phyloP scores from a whole-genome alignment of 371 early-diverging fungal genomes.

The Mycotypha africana region DNA sequence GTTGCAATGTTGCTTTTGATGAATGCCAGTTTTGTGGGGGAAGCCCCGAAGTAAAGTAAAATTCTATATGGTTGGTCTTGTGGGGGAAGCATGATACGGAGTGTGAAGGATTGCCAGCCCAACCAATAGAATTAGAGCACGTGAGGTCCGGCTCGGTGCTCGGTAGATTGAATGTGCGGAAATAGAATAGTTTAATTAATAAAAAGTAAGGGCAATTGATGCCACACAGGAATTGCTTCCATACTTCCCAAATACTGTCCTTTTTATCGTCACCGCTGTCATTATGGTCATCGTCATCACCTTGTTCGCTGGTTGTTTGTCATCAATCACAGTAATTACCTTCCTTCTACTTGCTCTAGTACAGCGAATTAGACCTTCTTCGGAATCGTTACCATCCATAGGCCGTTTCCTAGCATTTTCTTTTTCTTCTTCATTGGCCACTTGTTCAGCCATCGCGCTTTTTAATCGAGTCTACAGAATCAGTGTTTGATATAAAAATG shows the following conservation, averaged over 20 bases:
- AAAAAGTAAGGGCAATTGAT: conserved; percentile 13
- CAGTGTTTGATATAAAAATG: conserved; percentile 8
- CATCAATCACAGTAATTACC: conserved; percentile 2
- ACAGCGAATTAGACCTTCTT: conserved; percentile 6
- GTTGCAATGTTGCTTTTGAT: too few species aligned
- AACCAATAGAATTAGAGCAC: too few species aligned
- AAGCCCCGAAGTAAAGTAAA: too few species aligned
- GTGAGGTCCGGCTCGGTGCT: too few species aligned
- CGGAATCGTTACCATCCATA: conserved; percentile 7
- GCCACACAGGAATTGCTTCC: conserved; percentile 13
- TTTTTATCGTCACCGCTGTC: conserved; percentile 13
- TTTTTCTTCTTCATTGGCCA: conserved; percentile 11
- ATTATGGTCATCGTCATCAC: conserved; percentile 8
- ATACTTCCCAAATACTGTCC: conserved; percentile 14
- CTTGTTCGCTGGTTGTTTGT: conserved; percentile 12
- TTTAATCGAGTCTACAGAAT: conserved; percentile 6
- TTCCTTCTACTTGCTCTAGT: conserved; percentile 11
- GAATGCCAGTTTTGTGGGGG: too few species aligned
- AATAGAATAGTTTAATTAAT: too few species aligned
- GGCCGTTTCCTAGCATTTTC: conserved; percentile 8
- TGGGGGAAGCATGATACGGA: neutral
- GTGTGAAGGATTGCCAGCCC: too few species aligned
- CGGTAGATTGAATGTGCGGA: too few species aligned
- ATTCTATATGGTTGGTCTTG: too few species aligned
- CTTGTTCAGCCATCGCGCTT: conserved; percentile 12